Base-by-base conservation (phyloP, 106 monocot species). In the Dioscorea alata region DNA sequence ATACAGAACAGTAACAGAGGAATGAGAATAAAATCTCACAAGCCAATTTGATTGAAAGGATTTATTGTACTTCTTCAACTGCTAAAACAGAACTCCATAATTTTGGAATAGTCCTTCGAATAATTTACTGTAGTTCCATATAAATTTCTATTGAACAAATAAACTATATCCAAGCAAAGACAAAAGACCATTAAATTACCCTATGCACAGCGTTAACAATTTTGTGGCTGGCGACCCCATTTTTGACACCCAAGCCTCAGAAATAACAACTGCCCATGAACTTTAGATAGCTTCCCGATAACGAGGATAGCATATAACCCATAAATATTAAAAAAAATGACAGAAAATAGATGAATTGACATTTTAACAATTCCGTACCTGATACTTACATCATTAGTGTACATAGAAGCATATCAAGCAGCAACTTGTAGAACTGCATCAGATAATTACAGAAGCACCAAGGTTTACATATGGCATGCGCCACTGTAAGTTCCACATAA, bases 361-460 rank as follows among this genome's bases (percentile, higher is more conserved):
- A 64, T 35, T 4, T 28, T 18, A 66, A 23, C 21, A 50, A 66
- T 50, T 49, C 21, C 22, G 50, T 66, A 48, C 66, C 66, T 66
- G 49, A 21, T 9, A 60, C 6, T 5, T 2, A 64, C 19, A 33
- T 64, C 32, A 28, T 33, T 33, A n/a, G 17, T 33, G 18, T 64
- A 28, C 8, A 5, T 20, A 4, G n/a, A 21, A 24, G 25, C 13
- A 21, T 0, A 10, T 42, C 23, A 25, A 13, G n/a, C 23, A 63
- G 23, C 63, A 63, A 23, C 34, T 4, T 13, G 13, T 63, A 63
- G 12, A 50, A 66, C 61, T 23, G 24, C 24, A 21, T 23, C 61
- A 21, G 14, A 1, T 21, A 23, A 28, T 23, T 23, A 61, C 14
- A 28, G 14, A 23, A 61, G 61, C 42, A 61, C 23, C 61, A 21